Base-by-base conservation (phyloP, 371 early-diverging fungal species). In the Rhizopus stolonifer region DNA sequence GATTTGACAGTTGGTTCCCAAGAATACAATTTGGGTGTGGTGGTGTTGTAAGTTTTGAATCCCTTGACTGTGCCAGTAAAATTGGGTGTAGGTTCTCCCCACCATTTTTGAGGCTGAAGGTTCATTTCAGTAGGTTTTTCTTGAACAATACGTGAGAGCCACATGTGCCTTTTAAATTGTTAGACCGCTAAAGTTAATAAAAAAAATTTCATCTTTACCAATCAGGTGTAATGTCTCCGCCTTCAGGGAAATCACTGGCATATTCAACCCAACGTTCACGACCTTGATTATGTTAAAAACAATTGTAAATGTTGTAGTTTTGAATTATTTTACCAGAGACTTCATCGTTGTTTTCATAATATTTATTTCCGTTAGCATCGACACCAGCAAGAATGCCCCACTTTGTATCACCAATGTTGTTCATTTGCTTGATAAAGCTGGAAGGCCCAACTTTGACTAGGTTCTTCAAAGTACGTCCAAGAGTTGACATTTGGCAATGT, bases 231-330 rank as follows among this genome's bases (percentile, higher is more conserved):
- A 95, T 86, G 71, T 90, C 89, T 32, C 83, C 81, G 25, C 88
- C 80, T 64, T 95, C 95, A 59, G 77, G 79, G 9, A 18, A 42
- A 57, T 86, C 72, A 70, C 86, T 88, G 49, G 82, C 86, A 58
- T 86, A 93, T 49, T 92, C 70, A 49, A 93, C 89, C 97, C 97
- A 96, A 56, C 97, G 89, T 68, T 89, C 92, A 72, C 97, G 93
- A 54, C 80, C 84, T 86, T 60, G 6, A 32, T n/a, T n/a, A n/a
- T n/a, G n/a, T n/a, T n/a, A n/a, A n/a, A n/a, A n/a, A n/a, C n/a
- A n/a, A n/a, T n/a, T n/a, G n/a, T n/a, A n/a, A n/a, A n/a, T n/a
- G n/a, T n/a, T n/a, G n/a, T n/a, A n/a, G n/a, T n/a, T n/a, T n/a
- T n/a, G n/a, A n/a, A n/a, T n/a, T n/a, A n/a, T n/a, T 29, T 39